Evolutionary conservation across 148 eudicot species (phyloP), one percentile per base, ranked within the genome.

Genomic region (Camellia sinensis): DNA sequence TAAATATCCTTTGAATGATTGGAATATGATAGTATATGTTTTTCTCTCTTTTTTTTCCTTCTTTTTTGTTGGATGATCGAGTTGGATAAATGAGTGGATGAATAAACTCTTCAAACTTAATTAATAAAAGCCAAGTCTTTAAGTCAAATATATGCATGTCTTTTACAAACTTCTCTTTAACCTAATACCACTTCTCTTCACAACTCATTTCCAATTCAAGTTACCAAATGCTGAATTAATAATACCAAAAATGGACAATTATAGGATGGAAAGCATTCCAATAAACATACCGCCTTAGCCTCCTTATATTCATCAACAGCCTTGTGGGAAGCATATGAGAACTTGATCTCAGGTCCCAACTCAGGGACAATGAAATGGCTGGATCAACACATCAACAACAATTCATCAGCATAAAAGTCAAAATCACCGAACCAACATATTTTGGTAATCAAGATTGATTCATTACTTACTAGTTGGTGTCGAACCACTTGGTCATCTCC

Each of bases 401-500:
- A 41, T 52, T 62, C 29, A 78, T 79, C 14, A 71, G 70, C 52
- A 62, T 7, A 18, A 57, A 21, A 3, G 14, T 46, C 0, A 74
- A 43, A 0, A 54, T 45, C 53, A 4, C 76, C 29, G 8, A 15
- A 52, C 2, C 12, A 18, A 9, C 0, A 6, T 14, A 69, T 17
- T n/a, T 15, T 2, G 4, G 6, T 1, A 13, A 29, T 65, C 17
- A n/a, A 0, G 14, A 46, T 11, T 45, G 69, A 59, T 62, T 50
- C 13, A 80, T 61, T 78, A 91, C 97, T 91, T 87, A 93, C 97
- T 93, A 93, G 92, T 93, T 93, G 92, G 98, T 93, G 89, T 93
- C 95, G 53, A 93, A 93, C 98, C 98, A 93, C 92, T 93, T 93
- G 85, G 95, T 93, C 97, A 93, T 93, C 82, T 93, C 95, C 95